A percentile compares a stretch with the other conserved stretches of the same genome.
Evolutionary conservation across 768 basidiomycete species (phyloP).

Genomic region (Nidularia pulvinata): DNA sequence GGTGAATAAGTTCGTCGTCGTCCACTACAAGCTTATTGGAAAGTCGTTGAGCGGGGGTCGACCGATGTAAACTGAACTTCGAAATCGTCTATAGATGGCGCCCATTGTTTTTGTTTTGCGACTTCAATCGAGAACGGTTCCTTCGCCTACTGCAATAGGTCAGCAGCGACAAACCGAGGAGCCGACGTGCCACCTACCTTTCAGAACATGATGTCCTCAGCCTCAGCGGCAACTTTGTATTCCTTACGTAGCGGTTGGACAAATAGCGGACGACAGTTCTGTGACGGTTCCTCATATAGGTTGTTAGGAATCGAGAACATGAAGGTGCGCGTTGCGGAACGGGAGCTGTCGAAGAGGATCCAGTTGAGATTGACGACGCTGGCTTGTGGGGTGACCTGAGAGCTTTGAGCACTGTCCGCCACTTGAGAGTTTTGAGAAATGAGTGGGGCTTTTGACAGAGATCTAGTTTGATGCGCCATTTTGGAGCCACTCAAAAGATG

Average conservation of each 20-base stretch:
- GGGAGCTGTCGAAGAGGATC: background rate
- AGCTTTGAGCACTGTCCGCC: too few relatives aligned
- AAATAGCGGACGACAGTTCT: background rate
- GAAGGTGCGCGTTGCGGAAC: background rate
- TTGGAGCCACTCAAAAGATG: too few relatives aligned
- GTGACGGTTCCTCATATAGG: background rate
- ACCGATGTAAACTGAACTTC: background rate
- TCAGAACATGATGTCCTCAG: background rate
- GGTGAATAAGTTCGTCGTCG: background rate
- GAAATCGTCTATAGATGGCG: background rate
- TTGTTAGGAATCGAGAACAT: background rate
- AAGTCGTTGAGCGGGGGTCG: background rate
- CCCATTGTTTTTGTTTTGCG: background rate
- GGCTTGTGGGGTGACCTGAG: too few relatives aligned
- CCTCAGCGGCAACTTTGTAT: background rate
- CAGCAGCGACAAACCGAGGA: background rate
- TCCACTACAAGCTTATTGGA: background rate
- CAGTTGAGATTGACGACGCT: background rate
- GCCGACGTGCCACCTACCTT: background rate
- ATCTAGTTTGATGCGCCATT: too few relatives aligned
- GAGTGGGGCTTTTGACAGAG: too few relatives aligned
- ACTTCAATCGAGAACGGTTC: background rate
- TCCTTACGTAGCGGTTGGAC: background rate
- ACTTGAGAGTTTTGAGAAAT: too few relatives aligned
- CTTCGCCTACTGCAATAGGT: background rate